These are phyloP conservation scores for Myochromella boudieri DNA, from an alignment of 768 basidiomycete species.

Conservation along the genomic window DNA sequence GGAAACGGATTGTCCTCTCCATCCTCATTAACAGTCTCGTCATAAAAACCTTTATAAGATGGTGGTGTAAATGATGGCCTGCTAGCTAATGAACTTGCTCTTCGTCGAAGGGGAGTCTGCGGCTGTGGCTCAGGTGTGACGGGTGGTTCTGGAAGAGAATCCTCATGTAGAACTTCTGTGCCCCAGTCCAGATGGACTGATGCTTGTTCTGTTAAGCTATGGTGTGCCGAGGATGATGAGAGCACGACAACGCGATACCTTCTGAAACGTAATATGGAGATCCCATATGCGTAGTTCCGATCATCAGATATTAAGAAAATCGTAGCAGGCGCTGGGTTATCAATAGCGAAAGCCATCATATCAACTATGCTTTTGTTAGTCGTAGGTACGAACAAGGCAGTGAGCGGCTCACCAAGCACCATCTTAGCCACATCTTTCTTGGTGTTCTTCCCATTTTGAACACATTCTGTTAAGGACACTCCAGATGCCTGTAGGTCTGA, in stretches of 20 bases:
- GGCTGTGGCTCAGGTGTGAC: conserved; percentile 6
- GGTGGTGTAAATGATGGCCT: conserved; percentile 5
- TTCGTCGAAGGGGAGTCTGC: conserved; percentile 3
- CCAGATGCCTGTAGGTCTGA: conserved; percentile 50
- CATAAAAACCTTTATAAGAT: conserved; percentile 1
- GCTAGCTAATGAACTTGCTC: conserved; percentile 6
- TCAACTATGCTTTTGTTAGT: conserved; percentile 17
- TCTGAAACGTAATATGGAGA: conserved; percentile 39
- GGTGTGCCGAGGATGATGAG: conserved; percentile 35
- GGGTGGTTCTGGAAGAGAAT: neutral
- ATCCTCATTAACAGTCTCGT: conserved; percentile 6
- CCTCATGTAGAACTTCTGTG: conserved; percentile 32
- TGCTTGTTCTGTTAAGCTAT: conserved; percentile 45
- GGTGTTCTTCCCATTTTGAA: conserved; percentile 32
- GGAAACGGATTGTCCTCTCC: neutral
- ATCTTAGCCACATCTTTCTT: conserved; percentile 48
- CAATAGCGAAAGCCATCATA: conserved; percentile 34
- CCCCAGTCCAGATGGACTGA: conserved; percentile 48
- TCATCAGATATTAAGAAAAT: conserved; percentile 49
- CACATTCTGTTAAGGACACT: conserved; percentile 40
- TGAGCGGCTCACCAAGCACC: conserved; percentile 42
- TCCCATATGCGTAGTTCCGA: conserved; percentile 42
- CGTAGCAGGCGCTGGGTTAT: conserved; percentile 43
- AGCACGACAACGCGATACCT: conserved; percentile 38
- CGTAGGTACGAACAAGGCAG: neutral